These are phyloP conservation scores for Suhomyces anneliseae DNA, from an alignment of 1,139 yeast genomes.

Conservation along the genomic window DNA sequence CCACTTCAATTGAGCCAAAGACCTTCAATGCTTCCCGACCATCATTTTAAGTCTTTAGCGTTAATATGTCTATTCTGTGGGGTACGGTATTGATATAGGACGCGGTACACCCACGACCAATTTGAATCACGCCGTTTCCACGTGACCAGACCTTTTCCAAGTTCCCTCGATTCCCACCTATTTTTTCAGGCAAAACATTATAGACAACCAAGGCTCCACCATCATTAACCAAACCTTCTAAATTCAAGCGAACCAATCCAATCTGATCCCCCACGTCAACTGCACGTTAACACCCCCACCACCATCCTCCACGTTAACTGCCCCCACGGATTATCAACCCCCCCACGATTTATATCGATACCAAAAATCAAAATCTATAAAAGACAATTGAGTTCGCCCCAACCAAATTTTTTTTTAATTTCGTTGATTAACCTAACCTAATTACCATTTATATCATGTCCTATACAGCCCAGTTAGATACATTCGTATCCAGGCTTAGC, in stretches of 20 bases:
- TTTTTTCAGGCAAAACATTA: constrained; percentile 1
- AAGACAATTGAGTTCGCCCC: neutral
- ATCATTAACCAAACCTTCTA: too few species aligned
- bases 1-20: rapidly evolving
- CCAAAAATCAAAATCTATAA: too few species aligned
- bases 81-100: neutral
- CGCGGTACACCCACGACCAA: neutral
- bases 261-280: neutral
- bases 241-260: too few species aligned
- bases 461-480: constrained; percentile 51
- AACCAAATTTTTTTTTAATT: neutral
- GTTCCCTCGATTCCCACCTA: constrained; percentile 15
- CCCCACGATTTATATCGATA: too few species aligned
- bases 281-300: neutral
- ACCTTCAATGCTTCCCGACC: neutral
- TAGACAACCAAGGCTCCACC: too few species aligned
- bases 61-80: neutral
- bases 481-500: constrained; percentile 58
- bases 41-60: neutral
- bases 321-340: neutral
- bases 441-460: constrained; percentile 19
- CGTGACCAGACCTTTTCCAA: constrained; percentile 9
- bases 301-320: neutral
- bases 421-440: too few species aligned
- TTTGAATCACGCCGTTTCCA: constrained; percentile 8